Base-by-base conservation (phyloP, 495 filamentous ascomycete species). In the Lepidopterella palustris region DNA sequence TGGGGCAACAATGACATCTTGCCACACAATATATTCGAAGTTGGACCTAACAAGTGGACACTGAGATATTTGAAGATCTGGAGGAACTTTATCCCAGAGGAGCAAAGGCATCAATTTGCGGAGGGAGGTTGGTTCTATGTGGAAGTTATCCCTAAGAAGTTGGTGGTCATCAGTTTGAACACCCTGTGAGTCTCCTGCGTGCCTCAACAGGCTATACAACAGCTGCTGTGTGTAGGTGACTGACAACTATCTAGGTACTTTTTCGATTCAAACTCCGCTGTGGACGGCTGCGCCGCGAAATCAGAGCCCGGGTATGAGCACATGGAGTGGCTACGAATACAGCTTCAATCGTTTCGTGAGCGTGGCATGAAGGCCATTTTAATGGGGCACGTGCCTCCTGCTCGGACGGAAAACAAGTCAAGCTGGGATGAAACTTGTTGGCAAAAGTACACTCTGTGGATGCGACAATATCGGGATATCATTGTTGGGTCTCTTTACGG, bases 1-100 rank as follows among this genome's bases (percentile, higher is more conserved):
- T 84, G 96, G 55, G 93, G 93, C 10, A 99, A 99, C 72, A 99
- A 99, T 73, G 93, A 99, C 62, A 87, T 99, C 54, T 84, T 96
- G 62, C 93, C 93, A 1, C 93, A 99, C 74, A 99, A 99, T 64
- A 96, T 97, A 68, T 82, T 99, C 68, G 74, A 83, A 49, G 73
- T 81, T 5, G 93, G 92, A 2, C 92, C 93, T 5, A 96, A 96
- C 68, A 76, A 78, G 26, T 93, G 92, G 82, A 87, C 95, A 0
- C 82, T 81, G 61, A 75, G 77, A 18, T 96, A 88, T 63, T 72
- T 78, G 4, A 74, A 86, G 23, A 76, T 96, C 0, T 99, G 93
- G 93, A 73, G 73, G 53, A 76, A 79, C 25, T 96, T 97, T 63
- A 95, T 99, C 49, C 93, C 93, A 1, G 92, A 97, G 72, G 86